Evolutionary conservation across 148 eudicot genomes (phyloP).

Genomic region (Rhododendron henanense): DNA sequence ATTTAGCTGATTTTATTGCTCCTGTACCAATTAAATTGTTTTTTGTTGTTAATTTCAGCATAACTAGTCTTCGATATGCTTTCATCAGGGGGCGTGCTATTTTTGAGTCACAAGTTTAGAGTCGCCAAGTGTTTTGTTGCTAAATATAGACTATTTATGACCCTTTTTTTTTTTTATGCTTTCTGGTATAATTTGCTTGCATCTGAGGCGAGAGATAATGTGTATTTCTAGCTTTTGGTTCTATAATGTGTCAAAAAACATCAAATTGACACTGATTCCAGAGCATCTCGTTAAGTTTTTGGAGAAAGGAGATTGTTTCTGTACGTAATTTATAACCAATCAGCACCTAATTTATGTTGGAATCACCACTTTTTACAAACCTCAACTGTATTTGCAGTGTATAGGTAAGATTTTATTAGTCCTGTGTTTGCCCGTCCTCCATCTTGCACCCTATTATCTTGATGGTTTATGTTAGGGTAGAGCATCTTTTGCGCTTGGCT

Average conservation of each 20-base stretch:
- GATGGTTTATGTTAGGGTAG: not conserved
- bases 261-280: not conserved
- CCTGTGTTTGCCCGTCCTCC: not conserved
- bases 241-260: not conserved
- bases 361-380: not conserved
- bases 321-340: not conserved
- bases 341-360: not conserved
- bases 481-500: not conserved
- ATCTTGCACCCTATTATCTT: not conserved
- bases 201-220: not conserved
- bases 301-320: not conserved
- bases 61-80: not conserved
- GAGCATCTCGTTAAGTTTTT: not conserved
- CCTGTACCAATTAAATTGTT: not conserved
- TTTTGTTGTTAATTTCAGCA: not conserved
- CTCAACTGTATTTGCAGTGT: not conserved
- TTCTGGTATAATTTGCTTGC: not conserved
- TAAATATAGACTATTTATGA: not conserved
- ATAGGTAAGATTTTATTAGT: not conserved
- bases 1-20: not conserved
- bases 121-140: not conserved
- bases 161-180: not conserved
- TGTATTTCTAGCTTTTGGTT: not conserved
- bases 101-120: not conserved
- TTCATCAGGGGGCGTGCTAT: not conserved